phyloP scores from a whole-genome alignment of 768 basidiomycete genomes.

The Sistotremastrum niveocremeum region DNA sequence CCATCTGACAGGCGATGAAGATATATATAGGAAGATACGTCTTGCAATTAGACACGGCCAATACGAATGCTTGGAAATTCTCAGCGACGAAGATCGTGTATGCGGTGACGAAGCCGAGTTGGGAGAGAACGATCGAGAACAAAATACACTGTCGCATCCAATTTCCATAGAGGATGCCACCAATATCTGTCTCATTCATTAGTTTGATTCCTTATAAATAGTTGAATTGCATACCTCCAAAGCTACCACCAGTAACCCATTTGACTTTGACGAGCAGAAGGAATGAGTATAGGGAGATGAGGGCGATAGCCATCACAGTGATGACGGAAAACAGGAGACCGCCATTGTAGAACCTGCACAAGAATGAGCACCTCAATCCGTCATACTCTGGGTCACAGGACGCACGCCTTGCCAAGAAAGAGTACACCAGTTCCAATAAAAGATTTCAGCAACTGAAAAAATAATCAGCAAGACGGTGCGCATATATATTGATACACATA shows the following conservation, averaged over 20 bases:
- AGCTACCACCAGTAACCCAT: conserved; percentile 79
- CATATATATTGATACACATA: conserved; percentile 18
- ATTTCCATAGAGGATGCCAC: conserved; percentile 79
- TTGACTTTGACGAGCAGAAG: conserved; percentile 80
- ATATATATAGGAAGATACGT: conserved; percentile 51
- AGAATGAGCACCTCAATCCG: conserved; percentile 1
- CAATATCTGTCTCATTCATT: conserved; percentile 52
- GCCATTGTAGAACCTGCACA: conserved; percentile 78
- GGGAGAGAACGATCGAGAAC: conserved; percentile 75
- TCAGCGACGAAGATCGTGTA: conserved; percentile 95
- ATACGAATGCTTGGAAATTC: conserved; percentile 79
- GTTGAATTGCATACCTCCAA: conserved; percentile 54
- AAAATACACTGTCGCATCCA: conserved; percentile 91
- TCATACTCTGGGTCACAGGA: not conserved
- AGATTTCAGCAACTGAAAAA: conserved; percentile 64
- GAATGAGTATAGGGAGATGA: conserved; percentile 87
- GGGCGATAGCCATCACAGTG: conserved; percentile 66
- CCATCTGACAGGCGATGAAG: conserved; percentile 71
- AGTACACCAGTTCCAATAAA: conserved; percentile 94
- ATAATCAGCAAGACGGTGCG: not conserved
- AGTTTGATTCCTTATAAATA: not conserved
- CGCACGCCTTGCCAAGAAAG: conserved; percentile 90
- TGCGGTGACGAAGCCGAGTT: conserved; percentile 77
- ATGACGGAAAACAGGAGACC: conserved; percentile 81
- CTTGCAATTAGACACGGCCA: conserved; percentile 66